Conservation (phyloP, 352 stramenopile species). For the Pythium guiyangense region DNA sequence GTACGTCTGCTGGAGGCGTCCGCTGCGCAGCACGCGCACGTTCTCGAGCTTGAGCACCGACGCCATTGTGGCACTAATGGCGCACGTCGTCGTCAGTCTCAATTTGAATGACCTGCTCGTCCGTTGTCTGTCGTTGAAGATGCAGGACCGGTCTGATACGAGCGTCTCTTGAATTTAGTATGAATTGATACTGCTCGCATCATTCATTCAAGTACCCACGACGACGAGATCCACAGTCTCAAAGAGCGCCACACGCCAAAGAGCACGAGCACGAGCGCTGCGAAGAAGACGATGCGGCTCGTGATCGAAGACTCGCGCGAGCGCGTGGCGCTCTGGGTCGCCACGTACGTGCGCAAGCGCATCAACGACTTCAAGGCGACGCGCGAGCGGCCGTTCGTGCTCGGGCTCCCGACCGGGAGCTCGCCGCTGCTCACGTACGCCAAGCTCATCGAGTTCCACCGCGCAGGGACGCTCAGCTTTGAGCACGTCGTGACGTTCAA, state of each 20-base stretch:
- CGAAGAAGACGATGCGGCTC: constrained; percentile 68
- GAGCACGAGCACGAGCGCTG: background rate
- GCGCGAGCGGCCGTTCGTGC: constrained; percentile 69
- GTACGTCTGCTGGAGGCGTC: constrained; percentile 27
- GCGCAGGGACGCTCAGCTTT: constrained; percentile 49
- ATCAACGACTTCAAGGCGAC: constrained; percentile 75
- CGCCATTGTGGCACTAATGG: background rate
- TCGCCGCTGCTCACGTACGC: constrained; percentile 82
- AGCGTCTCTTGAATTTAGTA: too few species aligned
- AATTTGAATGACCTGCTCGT: too few species aligned
- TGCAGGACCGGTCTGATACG: too few species aligned
- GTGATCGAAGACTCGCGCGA: constrained; percentile 80
- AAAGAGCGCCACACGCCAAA: background rate
- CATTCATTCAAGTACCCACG: too few species aligned
- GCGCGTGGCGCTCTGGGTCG: constrained; percentile 70
- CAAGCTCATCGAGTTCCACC: constrained; percentile 73
- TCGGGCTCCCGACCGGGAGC: constrained; percentile 83
- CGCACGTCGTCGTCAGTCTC: background rate
- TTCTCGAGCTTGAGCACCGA: constrained; percentile 52
- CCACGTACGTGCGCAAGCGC: too few species aligned
- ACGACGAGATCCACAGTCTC: too few species aligned
- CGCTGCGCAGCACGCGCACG: constrained; percentile 48
- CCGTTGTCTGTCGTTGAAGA: too few species aligned
- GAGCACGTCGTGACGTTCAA: constrained; percentile 89
- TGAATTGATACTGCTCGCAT: too few species aligned